Evolutionary conservation across 2,329 filamentous ascomycete genomes (phyloP).

Genomic region (Beauveria rudraprayagi): DNA sequence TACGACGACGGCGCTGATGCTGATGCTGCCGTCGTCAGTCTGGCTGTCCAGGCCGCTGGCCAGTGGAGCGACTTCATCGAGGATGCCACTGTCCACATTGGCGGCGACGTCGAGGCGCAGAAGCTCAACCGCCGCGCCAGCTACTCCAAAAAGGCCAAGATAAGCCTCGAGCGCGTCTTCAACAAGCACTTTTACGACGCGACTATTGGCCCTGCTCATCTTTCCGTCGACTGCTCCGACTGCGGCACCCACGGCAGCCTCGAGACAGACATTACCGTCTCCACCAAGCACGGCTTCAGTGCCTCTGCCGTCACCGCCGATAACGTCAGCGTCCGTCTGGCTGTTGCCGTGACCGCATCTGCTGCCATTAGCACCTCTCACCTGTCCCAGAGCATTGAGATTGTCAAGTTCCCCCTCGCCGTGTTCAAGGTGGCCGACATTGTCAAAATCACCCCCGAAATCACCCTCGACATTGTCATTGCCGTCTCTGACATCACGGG

Average conservation of each 20-base stretch:
- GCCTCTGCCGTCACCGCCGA: slow-evolving; percentile 10
- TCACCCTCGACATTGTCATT: slow-evolving; percentile 6
- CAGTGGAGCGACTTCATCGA: slow-evolving; percentile 9
- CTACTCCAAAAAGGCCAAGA: slow-evolving; percentile 12
- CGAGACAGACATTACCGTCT: slow-evolving; percentile 10
- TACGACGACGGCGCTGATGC: not conserved
- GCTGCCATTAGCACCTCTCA: slow-evolving; percentile 7
- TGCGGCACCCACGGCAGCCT: slow-evolving; percentile 11
- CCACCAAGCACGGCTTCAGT: slow-evolving; percentile 9
- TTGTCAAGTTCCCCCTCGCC: slow-evolving; percentile 4
- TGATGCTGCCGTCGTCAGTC: not conserved
- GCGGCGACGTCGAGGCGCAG: not conserved
- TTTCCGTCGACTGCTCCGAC: slow-evolving; percentile 12
- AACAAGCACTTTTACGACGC: slow-evolving; percentile 13
- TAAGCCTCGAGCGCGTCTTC: slow-evolving; percentile 10
- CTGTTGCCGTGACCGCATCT: slow-evolving; percentile 9
- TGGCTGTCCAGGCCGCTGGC: not conserved
- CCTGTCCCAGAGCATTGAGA: slow-evolving; percentile 4
- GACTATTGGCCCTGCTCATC: slow-evolving; percentile 10
- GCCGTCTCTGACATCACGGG: slow-evolving; percentile 8
- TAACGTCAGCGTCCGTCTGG: slow-evolving; percentile 6
- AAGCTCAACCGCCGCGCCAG: slow-evolving; percentile 3
- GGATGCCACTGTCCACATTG: slow-evolving; percentile 9
- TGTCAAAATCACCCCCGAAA: slow-evolving; percentile 10
- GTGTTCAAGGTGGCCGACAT: slow-evolving; percentile 11